Conservation (phyloP, 768 basidiomycete species). For the Mycena alexandri region DNA sequence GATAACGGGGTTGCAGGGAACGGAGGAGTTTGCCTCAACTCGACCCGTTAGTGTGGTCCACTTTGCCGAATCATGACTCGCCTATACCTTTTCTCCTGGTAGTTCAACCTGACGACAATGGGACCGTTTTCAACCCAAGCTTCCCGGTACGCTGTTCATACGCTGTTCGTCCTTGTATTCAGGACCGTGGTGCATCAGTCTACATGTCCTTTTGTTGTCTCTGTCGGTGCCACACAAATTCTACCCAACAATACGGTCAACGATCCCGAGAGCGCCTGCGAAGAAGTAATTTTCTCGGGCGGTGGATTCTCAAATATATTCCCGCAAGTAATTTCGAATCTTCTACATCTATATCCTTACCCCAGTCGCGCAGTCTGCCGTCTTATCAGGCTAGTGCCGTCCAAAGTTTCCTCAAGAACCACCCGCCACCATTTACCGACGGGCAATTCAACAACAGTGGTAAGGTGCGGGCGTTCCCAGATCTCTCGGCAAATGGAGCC, state of each 20-base stretch:
- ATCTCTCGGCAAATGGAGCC: slow-evolving; percentile 64
- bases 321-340: slow-evolving; percentile 41
- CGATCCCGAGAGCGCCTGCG: slow-evolving; percentile 61
- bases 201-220: slow-evolving; percentile 64
- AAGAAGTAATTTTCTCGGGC: slow-evolving; percentile 60
- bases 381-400: slow-evolving; percentile 61
- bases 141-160: slow-evolving; percentile 32
- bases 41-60: slow-evolving; percentile 24
- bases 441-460: slow-evolving; percentile 62
- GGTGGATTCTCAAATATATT: slow-evolving; percentile 66
- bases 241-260: slow-evolving; percentile 57
- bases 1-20: slow-evolving; percentile 55
- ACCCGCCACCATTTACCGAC: slow-evolving; percentile 56
- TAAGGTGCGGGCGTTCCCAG: slow-evolving; percentile 61
- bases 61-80: not conserved
- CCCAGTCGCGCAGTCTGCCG: slow-evolving; percentile 49
- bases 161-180: not conserved
- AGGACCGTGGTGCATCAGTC: slow-evolving; percentile 38
- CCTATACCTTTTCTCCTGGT: not conserved
- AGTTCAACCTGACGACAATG: slow-evolving; percentile 35
- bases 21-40: slow-evolving; percentile 43
- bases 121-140: slow-evolving; percentile 43
- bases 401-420: slow-evolving; percentile 50
- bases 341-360: not conserved
- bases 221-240: slow-evolving; percentile 66